phyloP scores from a whole-genome alignment of 2,329 filamentous ascomycete genomes.

The Trichophyton equinum region DNA sequence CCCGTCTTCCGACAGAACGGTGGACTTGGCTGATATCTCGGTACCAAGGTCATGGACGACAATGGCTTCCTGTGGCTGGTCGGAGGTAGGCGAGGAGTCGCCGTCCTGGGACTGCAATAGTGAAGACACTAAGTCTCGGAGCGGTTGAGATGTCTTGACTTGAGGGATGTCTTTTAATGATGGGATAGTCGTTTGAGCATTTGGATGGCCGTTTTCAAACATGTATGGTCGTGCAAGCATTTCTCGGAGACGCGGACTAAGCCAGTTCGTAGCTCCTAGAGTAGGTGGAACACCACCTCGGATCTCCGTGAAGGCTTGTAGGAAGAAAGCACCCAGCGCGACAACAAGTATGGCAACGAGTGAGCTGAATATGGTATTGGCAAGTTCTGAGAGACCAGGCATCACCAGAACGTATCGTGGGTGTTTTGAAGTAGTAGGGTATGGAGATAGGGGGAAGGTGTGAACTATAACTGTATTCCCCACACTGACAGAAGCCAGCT shows the following conservation, averaged over 20 bases:
- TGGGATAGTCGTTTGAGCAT: constrained; percentile 10
- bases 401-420: constrained; percentile 59
- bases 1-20: not conserved
- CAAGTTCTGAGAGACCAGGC: constrained; percentile 41
- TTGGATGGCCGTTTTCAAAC: constrained; percentile 17
- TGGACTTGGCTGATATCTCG: not conserved
- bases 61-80: constrained; percentile 12
- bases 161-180: constrained; percentile 5
- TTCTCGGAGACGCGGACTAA: constrained; percentile 41
- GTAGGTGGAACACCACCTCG: constrained; percentile 45
- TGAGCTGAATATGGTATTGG: constrained; percentile 43
- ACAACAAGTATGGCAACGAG: constrained; percentile 50
- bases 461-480: constrained; percentile 70
- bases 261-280: constrained; percentile 43
- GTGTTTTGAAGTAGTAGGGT: constrained; percentile 32
- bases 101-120: constrained; percentile 14
- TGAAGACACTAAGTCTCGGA: constrained; percentile 22
- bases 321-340: constrained; percentile 49
- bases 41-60: constrained; percentile 11
- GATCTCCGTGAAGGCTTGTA: constrained; percentile 50
- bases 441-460: constrained; percentile 53
- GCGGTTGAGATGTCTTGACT: constrained; percentile 11
- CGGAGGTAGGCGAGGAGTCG: constrained; percentile 18
- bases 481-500: constrained; percentile 69
- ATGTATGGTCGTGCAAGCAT: constrained; percentile 30